These are phyloP conservation scores for Diddensiella santjacobensis DNA, from an alignment of 805 yeast genomes.

Conservation along the genomic window DNA sequence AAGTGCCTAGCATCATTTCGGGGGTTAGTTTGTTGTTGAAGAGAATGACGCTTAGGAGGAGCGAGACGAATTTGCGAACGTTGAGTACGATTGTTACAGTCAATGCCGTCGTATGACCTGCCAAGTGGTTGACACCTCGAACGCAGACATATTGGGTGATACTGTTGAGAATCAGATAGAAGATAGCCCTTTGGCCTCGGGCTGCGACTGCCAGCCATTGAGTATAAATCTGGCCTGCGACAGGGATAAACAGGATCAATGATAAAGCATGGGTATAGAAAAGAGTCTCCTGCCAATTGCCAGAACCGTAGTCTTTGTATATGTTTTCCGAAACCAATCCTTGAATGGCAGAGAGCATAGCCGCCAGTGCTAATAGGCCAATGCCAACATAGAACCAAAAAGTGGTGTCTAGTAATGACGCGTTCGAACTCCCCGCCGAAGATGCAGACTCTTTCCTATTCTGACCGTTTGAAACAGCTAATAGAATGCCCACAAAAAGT, in stretches of 20 bases:
- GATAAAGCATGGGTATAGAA: constrained; percentile 58
- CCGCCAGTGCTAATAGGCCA: constrained; percentile 42
- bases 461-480: constrained; percentile 35
- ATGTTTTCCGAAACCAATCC: constrained; percentile 56
- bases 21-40: constrained; percentile 46
- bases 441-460: constrained; percentile 8
- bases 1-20: constrained; percentile 46
- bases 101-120: constrained; percentile 55
- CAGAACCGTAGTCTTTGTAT: constrained; percentile 45
- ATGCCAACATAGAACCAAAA: constrained; percentile 37
- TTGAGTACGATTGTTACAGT: constrained; percentile 59
- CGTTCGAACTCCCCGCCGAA: neutral
- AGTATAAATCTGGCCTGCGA: constrained; percentile 31
- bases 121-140: constrained; percentile 61
- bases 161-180: constrained; percentile 42
- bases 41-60: constrained; percentile 50
- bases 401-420: neutral
- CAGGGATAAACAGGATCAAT: constrained; percentile 48
- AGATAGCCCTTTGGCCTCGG: constrained; percentile 6
- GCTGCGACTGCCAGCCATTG: constrained; percentile 28
- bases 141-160: constrained; percentile 60
- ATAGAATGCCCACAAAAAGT: constrained; percentile 53
- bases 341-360: constrained; percentile 51
- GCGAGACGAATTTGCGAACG: constrained; percentile 57
- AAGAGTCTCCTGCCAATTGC: constrained; percentile 59